Evolutionary conservation across 495 filamentous ascomycete genomes (phyloP).

Genomic region (Aspergillus indologenus): DNA sequence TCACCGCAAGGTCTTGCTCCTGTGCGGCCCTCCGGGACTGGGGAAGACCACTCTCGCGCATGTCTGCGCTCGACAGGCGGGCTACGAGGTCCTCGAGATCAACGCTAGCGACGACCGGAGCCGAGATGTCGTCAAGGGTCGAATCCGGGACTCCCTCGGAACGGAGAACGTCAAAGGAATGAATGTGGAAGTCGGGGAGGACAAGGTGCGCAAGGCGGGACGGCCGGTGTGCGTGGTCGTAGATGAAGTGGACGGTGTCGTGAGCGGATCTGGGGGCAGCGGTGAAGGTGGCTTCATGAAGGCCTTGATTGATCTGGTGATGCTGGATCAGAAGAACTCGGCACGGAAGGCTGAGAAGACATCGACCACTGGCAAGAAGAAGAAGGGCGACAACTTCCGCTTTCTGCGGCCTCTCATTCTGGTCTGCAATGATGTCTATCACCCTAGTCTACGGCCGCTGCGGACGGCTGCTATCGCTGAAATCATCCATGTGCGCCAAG

Average conservation of each 20-base stretch:
- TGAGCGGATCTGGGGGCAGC: conserved; percentile 65
- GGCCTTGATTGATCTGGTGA: conserved; percentile 84
- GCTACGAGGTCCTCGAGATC: conserved; percentile 92
- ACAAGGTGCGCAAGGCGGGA: conserved; percentile 68
- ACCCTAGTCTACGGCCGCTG: conserved; percentile 79
- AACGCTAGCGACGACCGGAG: conserved; percentile 95
- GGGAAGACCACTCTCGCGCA: conserved; percentile 97
- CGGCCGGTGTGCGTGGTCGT: conserved; percentile 90
- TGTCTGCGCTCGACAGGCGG: conserved; percentile 90
- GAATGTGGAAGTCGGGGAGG: conserved; percentile 57
- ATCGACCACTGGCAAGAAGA: conserved; percentile 44
- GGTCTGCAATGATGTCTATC: conserved; percentile 98
- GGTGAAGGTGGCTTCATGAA: conserved; percentile 90
- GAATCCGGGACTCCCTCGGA: conserved; percentile 81
- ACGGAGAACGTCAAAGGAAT: conserved; percentile 90
- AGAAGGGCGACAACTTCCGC: conserved; percentile 76
- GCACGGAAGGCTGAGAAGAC: conserved; percentile 35
- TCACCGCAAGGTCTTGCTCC: conserved; percentile 81
- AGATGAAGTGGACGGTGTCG: conserved; percentile 94
- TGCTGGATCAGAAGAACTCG: conserved; percentile 79
- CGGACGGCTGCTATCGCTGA: conserved; percentile 79
- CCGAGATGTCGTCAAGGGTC: conserved; percentile 90
- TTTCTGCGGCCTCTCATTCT: conserved; percentile 84
- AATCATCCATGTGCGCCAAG: conserved; percentile 87
- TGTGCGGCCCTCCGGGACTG: conserved; percentile 87